These are phyloP conservation scores for Botryosphaeria dothidea DNA, from an alignment of 2,329 filamentous ascomycete species.

Conservation along the genomic window DNA sequence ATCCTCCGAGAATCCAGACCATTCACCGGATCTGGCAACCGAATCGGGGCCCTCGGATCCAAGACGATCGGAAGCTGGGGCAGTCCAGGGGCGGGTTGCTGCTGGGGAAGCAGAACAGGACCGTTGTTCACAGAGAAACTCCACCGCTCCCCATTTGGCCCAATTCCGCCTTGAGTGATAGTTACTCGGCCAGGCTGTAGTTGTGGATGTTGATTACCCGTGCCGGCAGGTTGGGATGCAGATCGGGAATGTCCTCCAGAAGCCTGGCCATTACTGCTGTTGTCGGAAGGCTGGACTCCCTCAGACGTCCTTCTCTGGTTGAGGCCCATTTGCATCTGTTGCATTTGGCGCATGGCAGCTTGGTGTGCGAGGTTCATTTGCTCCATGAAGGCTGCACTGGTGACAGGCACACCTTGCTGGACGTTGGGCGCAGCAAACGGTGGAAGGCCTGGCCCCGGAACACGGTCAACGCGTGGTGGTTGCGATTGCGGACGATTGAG, in stretches of 20 bases:
- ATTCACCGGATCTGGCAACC: neutral
- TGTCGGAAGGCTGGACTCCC: neutral
- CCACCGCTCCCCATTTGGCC: conserved; percentile 55
- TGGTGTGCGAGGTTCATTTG: conserved; percentile 7
- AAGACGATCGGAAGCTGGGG: neutral
- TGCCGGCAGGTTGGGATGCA: neutral
- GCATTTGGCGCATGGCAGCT: conserved; percentile 3
- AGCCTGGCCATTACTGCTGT: neutral
- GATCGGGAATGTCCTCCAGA: neutral
- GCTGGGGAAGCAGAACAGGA: conserved; percentile 28
- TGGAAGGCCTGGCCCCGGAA: neutral
- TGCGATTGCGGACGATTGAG: conserved; percentile 13
- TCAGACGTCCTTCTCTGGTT: neutral
- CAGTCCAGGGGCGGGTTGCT: neutral
- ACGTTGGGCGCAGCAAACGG: neutral
- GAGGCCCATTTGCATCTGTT: conserved; percentile 2
- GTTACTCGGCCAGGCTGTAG: conserved; percentile 26
- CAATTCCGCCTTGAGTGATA: conserved; percentile 51
- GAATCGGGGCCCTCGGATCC: neutral
- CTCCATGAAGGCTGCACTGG: neutral
- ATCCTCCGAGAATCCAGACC: neutral
- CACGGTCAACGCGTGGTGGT: conserved; percentile 6
- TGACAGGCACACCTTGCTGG: neutral
- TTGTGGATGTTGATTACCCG: conserved; percentile 28
- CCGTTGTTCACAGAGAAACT: conserved; percentile 55